A percentile compares a stretch with the other conserved stretches of the same genome.
Evolutionary conservation across 345 rosid genomes (phyloP).

Genomic region (Camelina neglecta): DNA sequence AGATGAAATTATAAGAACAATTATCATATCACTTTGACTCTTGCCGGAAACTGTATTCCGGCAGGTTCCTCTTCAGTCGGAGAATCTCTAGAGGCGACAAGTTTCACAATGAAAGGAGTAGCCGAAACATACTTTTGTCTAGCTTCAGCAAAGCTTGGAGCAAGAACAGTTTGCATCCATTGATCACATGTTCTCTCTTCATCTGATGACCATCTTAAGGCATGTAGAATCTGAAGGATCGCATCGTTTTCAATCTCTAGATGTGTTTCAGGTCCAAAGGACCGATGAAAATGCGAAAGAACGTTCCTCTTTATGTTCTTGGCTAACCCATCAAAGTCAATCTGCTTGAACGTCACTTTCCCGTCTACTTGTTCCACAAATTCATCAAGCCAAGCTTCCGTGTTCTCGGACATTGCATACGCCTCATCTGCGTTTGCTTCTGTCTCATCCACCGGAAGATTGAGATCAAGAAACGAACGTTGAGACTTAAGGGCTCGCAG

Average conservation of each 20-base stretch:
- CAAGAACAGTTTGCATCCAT: conserved; percentile 62
- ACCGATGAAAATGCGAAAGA: conserved; percentile 41
- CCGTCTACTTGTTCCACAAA: conserved; percentile 57
- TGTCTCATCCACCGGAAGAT: conserved; percentile 62
- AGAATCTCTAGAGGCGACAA: conserved; percentile 46
- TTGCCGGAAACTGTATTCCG: conserved; percentile 54
- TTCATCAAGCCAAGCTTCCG: conserved; percentile 62
- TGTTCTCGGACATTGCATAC: conserved; percentile 52
- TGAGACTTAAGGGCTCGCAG: conserved; percentile 43
- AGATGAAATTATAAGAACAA: background rate
- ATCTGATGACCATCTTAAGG: conserved; percentile 59
- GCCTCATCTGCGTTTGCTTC: conserved; percentile 44
- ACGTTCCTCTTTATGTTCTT: conserved; percentile 48
- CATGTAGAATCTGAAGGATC: conserved; percentile 58
- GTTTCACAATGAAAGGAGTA: conserved; percentile 46
- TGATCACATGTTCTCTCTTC: conserved; percentile 47
- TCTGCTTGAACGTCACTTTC: conserved; percentile 59
- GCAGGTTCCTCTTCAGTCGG: conserved; percentile 47
- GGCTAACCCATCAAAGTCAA: conserved; percentile 62
- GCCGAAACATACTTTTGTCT: conserved; percentile 29
- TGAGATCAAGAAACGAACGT: conserved; percentile 62
- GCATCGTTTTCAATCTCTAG: conserved; percentile 61
- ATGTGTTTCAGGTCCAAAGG: conserved; percentile 48
- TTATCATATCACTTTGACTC: conserved; percentile 32
- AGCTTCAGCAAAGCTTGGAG: conserved; percentile 54